Evolutionary conservation across 1,139 yeast species (phyloP).

Genomic region (Zygoascus sp.): DNA sequence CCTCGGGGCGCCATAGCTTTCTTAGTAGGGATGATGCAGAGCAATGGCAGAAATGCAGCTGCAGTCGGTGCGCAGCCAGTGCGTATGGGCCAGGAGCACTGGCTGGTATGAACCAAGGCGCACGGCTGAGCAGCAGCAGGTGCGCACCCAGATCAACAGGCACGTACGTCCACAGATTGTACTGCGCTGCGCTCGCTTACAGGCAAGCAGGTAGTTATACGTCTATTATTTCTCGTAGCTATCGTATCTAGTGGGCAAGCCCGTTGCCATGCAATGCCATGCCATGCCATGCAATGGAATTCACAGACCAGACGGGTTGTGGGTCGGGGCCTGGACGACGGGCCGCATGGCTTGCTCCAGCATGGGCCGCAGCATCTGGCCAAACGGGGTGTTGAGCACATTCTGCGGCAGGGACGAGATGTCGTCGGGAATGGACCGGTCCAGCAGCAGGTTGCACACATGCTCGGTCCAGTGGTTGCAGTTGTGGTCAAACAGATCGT

Average conservation of each 20-base stretch:
- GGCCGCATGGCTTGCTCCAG: slow-evolving; percentile 28
- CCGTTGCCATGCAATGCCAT: neutral
- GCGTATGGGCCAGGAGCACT: too few species aligned
- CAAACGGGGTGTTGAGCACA: slow-evolving; percentile 59
- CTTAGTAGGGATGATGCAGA: too few species aligned
- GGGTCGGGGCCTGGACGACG: slow-evolving; percentile 19
- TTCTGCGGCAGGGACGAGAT: slow-evolving; percentile 52
- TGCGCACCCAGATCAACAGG: too few species aligned
- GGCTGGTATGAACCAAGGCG: too few species aligned
- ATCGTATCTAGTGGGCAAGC: neutral
- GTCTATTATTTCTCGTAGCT: neutral
- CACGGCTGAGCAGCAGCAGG: too few species aligned
- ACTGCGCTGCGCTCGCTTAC: too few species aligned
- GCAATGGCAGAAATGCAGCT: too few species aligned
- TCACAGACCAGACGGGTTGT: slow-evolving; percentile 14
- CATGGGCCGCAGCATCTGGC: slow-evolving; percentile 44
- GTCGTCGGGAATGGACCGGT: slow-evolving; percentile 45
- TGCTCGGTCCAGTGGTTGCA: slow-evolving; percentile 67
- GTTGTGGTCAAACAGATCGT: slow-evolving; percentile 60
- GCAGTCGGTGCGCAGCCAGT: too few species aligned
- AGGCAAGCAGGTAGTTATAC: neutral
- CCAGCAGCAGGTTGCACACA: slow-evolving; percentile 55
- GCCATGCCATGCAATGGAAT: too few species aligned
- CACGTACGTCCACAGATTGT: too few species aligned
- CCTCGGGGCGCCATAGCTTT: too few species aligned